phyloP scores from a whole-genome alignment of 495 filamentous ascomycete species.

The Mytilinidion resinicola region DNA sequence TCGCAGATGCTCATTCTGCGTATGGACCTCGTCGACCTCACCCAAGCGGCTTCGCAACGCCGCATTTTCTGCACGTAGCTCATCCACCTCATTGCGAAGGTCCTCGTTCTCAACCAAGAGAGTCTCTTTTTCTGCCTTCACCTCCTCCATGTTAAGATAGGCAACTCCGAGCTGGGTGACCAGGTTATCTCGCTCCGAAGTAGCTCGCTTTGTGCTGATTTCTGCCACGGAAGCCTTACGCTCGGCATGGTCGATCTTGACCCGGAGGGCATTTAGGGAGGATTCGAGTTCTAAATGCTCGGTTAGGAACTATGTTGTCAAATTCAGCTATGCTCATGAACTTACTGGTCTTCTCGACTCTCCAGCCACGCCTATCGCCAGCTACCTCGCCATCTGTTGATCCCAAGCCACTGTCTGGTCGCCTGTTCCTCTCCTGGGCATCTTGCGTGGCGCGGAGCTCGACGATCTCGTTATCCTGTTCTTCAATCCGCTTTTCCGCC shows the following conservation, averaged over 20 bases:
- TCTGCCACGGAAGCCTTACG: conserved; percentile 56
- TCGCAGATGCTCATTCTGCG: conserved; percentile 19
- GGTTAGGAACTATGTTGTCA: conserved; percentile 2
- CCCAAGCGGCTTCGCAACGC: conserved; percentile 13
- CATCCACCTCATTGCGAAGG: conserved; percentile 26
- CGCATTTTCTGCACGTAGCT: conserved; percentile 30
- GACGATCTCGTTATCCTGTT: conserved; percentile 52
- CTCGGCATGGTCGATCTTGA: conserved; percentile 52
- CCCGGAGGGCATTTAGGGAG: conserved; percentile 51
- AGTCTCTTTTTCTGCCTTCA: conserved; percentile 44
- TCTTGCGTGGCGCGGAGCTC: conserved; percentile 45
- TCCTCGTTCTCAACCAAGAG: conserved; percentile 25
- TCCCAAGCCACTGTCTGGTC: conserved; percentile 42
- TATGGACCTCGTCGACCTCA: conserved; percentile 18
- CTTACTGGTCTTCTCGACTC: conserved; percentile 52
- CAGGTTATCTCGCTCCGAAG: conserved; percentile 58
- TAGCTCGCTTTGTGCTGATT: conserved; percentile 52
- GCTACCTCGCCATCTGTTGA: conserved; percentile 40
- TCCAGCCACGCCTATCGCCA: conserved; percentile 32
- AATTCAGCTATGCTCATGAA: conserved; percentile 1
- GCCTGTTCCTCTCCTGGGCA: conserved; percentile 40
- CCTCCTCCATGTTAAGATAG: conserved; percentile 55
- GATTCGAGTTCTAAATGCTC: conserved; percentile 42
- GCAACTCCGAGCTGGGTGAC: conserved; percentile 58
- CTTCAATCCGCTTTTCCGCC: conserved; percentile 48